Base-by-base conservation (phyloP, 2,329 filamentous ascomycete genomes). In the Zasmidium angulare region DNA sequence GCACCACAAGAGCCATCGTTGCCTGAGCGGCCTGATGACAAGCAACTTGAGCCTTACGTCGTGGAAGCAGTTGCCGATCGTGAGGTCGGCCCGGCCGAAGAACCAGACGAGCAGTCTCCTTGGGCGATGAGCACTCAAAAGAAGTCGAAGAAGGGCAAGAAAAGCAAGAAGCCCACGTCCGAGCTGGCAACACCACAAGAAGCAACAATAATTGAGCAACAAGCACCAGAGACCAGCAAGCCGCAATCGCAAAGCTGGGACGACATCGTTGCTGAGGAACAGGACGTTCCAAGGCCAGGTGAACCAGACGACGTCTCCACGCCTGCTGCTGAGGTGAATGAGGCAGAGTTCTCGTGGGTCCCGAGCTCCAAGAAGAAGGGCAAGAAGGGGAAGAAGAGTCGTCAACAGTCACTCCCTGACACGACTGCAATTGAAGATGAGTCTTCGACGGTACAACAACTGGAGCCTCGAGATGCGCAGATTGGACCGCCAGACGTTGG, bases 91-190 rank as follows among this genome's bases (percentile, higher is more conserved):
- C 62, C 68, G 48, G 67, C 70, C 26, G 49, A 50, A 17, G 23
- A 29, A 17, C 49, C 29, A 12, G 22, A 46, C 21, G 57, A 60
- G 9, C 61, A 68, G 21, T 48, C 56, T 2, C 61, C 56, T 51
- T 56, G 29, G 11, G 20, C 58, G 21, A 46, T 50, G 17, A 43
- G n/a, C 29, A 17, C 54, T 24, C 49, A 60, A 17, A 68, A 66
- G 51, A 64, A 63, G 20, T 72, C 72, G 60, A 75, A 75, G 55
- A 70, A 68, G 50, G 64, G 63, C n/a, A 68, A 68, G 50, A 64
- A 67, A 26, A 17, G 9, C 21, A 48, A 46, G 26, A 43, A 43
- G 6, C 4, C 36, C 14, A 19, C n/a, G 4, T 43, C 36, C 12
- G 40, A 9, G 4, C 47, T 3, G 12, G 36, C 55, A 2, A 20